A percentile compares a stretch with the other conserved stretches of the same genome.
These are phyloP conservation scores for Sinapis alba DNA, from an alignment of 441 rosid species.

Conservation along the genomic window DNA sequence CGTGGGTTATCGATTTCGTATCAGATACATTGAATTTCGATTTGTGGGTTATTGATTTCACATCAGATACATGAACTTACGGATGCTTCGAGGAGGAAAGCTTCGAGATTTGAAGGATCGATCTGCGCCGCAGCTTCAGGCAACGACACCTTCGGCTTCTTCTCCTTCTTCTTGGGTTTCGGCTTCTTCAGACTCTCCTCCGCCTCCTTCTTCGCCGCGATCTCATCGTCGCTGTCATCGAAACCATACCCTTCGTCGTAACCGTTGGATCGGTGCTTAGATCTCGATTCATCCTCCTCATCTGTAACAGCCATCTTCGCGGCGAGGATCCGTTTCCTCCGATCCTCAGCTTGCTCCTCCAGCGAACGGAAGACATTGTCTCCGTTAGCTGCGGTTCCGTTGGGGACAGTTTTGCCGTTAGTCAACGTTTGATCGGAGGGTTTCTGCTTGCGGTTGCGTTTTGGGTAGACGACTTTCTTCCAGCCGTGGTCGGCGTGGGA, in stretches of 20 bases:
- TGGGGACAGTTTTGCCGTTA: slow-evolving; percentile 4
- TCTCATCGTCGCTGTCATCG: slow-evolving; percentile 48
- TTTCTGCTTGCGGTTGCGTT: slow-evolving; percentile 61
- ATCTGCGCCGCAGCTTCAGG: slow-evolving; percentile 65
- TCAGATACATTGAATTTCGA: neutral
- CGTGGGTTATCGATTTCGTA: neutral
- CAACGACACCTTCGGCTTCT: slow-evolving; percentile 79
- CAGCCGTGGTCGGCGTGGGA: slow-evolving; percentile 62
- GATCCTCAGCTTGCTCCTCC: slow-evolving; percentile 67
- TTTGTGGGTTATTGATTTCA: neutral
- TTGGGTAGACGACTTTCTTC: slow-evolving; percentile 70
- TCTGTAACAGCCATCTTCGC: slow-evolving; percentile 43
- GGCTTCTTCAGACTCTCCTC: slow-evolving; percentile 42
- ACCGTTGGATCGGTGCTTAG: slow-evolving; percentile 6
- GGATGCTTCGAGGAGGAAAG: slow-evolving; percentile 10
- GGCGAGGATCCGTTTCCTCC: slow-evolving; percentile 54
- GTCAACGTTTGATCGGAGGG: slow-evolving; percentile 25
- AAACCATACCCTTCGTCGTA: slow-evolving; percentile 20
- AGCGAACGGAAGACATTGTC: slow-evolving; percentile 55
- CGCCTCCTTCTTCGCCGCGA: slow-evolving; percentile 34
- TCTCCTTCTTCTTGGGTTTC: slow-evolving; percentile 68
- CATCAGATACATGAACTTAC: slow-evolving; percentile 34
- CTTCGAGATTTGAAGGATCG: too few relatives aligned
- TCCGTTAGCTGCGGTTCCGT: slow-evolving; percentile 35
- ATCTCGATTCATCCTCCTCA: slow-evolving; percentile 39